These are phyloP conservation scores for Pseudozyma tsukubaensis DNA, from an alignment of 1,284 basidiomycete species.

Conservation along the genomic window DNA sequence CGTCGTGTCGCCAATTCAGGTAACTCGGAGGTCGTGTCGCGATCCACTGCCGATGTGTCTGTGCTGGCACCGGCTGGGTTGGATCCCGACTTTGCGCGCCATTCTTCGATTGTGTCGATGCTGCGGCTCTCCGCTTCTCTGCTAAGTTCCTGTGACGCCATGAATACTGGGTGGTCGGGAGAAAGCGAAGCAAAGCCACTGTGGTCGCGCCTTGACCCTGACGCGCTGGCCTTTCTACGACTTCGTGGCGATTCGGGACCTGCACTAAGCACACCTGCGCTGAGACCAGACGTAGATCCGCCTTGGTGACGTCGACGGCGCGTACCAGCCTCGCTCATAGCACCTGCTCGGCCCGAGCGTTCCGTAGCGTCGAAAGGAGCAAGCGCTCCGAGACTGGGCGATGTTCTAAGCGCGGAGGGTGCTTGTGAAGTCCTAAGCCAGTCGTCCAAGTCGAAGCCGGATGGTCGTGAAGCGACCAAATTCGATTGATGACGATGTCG, in stretches of 20 bases:
- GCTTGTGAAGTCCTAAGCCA: slow-evolving; percentile 37
- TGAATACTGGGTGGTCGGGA: slow-evolving; percentile 35
- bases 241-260: slow-evolving; percentile 42
- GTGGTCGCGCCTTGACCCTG: slow-evolving; percentile 14
- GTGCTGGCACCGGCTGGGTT: slow-evolving; percentile 1
- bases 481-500: slow-evolving; percentile 26
- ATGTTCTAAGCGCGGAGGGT: slow-evolving; percentile 18
- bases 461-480: slow-evolving; percentile 27
- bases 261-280: slow-evolving; percentile 46
- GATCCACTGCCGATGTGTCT: not conserved
- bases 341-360: slow-evolving; percentile 17
- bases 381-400: slow-evolving; percentile 41
- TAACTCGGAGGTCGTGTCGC: slow-evolving; percentile 1
- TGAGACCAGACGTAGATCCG: slow-evolving; percentile 45
- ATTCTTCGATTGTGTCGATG: slow-evolving; percentile 51
- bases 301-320: slow-evolving; percentile 23
- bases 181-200: slow-evolving; percentile 28
- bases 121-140: slow-evolving; percentile 33
- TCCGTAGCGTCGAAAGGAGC: slow-evolving; percentile 24
- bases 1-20: slow-evolving; percentile 17
- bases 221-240: slow-evolving; percentile 31
- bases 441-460: slow-evolving; percentile 36
- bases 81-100: slow-evolving; percentile 32
- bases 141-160: slow-evolving; percentile 38
- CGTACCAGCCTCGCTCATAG: slow-evolving; percentile 48